phyloP scores from a whole-genome alignment of 2,329 filamentous ascomycete genomes.

The Fusarium sacchari region DNA sequence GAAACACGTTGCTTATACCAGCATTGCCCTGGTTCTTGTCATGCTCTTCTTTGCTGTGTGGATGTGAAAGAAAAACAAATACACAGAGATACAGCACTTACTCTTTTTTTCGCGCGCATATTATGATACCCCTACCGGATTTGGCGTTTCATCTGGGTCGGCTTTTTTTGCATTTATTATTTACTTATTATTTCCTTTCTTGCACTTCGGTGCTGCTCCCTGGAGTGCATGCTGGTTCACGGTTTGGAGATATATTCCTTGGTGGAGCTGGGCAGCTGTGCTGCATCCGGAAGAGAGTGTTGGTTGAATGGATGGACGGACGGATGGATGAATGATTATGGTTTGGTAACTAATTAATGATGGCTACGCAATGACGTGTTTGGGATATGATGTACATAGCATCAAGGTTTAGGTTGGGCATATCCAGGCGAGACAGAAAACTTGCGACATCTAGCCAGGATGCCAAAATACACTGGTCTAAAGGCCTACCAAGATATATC shows the following conservation, averaged over 20 bases:
- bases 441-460: not conserved
- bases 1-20: slow-evolving; percentile 43
- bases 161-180: slow-evolving; percentile 27
- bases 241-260: slow-evolving; percentile 19
- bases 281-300: slow-evolving; percentile 12
- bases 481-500: not conserved
- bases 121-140: slow-evolving; percentile 43
- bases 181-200: not conserved
- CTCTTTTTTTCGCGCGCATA: slow-evolving; percentile 26
- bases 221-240: slow-evolving; percentile 9
- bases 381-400: slow-evolving; percentile 8
- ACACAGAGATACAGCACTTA: not conserved
- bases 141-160: slow-evolving; percentile 41
- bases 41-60: slow-evolving; percentile 45
- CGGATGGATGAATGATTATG: slow-evolving; percentile 40
- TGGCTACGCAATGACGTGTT: slow-evolving; percentile 29
- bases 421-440: not conserved
- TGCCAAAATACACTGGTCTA: not conserved
- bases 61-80: slow-evolving; percentile 29
- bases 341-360: slow-evolving; percentile 32
- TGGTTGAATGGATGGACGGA: not conserved
- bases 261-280: slow-evolving; percentile 23
- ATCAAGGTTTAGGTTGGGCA: slow-evolving; percentile 6
- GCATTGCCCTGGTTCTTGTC: slow-evolving; percentile 42
- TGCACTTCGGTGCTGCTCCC: not conserved